Conservation (phyloP, 768 basidiomycete genomes). For the Podaxis rugospora region DNA sequence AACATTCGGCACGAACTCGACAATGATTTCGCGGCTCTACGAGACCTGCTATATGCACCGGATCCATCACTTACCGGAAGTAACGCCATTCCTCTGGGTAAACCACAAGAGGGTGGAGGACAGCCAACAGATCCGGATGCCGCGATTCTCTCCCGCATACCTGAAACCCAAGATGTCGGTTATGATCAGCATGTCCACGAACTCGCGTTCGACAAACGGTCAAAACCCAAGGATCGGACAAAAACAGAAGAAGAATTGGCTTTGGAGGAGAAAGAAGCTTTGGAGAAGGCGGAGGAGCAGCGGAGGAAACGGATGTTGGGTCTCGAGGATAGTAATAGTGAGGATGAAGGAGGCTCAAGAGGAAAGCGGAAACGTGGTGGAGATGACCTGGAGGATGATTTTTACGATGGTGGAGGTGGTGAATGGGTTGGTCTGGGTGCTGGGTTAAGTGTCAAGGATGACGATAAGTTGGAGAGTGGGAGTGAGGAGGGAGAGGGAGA, state of each 20-base stretch:
- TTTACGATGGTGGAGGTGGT: constrained; percentile 41
- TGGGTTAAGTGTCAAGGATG: constrained; percentile 31
- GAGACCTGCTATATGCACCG: constrained; percentile 62
- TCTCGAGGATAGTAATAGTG: constrained; percentile 61
- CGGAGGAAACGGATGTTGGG: constrained; percentile 85
- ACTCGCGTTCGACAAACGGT: constrained; percentile 88
- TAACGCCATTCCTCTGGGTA: constrained; percentile 31
- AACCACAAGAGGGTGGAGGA: constrained; percentile 11
- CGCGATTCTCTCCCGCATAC: constrained; percentile 17
- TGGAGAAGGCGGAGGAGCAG: constrained; percentile 82
- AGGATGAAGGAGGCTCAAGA: constrained; percentile 38
- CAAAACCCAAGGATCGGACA: constrained; percentile 91
- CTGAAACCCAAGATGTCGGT: constrained; percentile 48
- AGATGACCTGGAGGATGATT: constrained; percentile 94
- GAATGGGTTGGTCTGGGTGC: constrained; percentile 38
- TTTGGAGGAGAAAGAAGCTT: constrained; percentile 75
- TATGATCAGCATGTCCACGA: constrained; percentile 93
- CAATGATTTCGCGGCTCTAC: constrained; percentile 78
- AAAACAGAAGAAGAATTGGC: constrained; percentile 97
- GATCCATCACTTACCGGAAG: constrained; percentile 41
- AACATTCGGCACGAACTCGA: constrained; percentile 86
- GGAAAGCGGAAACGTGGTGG: constrained; percentile 59
- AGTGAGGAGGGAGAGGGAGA: constrained; percentile 32
- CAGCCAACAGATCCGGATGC: constrained; percentile 16
- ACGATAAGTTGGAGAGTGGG: constrained; percentile 26